A percentile compares a stretch with the other conserved stretches of the same genome.
Conservation (phyloP, 2,329 filamentous ascomycete species). For the Fusarium luffae region DNA sequence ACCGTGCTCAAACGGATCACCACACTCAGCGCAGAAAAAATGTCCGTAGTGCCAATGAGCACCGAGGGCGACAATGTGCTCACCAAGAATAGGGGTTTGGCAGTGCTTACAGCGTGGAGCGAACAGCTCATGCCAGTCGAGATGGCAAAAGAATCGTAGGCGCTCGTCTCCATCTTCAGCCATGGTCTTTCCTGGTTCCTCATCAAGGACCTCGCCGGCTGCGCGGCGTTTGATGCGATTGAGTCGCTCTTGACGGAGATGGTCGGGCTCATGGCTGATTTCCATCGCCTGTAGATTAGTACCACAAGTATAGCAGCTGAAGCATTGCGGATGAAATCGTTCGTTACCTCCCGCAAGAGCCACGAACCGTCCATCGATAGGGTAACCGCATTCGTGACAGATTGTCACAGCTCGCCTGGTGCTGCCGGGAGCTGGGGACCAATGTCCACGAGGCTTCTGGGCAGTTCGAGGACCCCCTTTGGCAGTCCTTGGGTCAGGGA, state of each 20-base stretch:
- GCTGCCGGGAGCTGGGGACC: conserved; percentile 65
- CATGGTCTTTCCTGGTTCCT: conserved; percentile 71
- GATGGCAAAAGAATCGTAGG: conserved; percentile 91
- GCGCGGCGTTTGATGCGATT: conserved; percentile 75
- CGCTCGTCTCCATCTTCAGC: conserved; percentile 78
- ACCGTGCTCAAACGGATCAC: conserved; percentile 85
- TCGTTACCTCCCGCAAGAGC: conserved; percentile 77
- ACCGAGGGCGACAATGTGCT: conserved; percentile 92
- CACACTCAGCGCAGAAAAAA: conserved; percentile 99
- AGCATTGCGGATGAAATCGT: conserved; percentile 94
- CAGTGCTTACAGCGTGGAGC: conserved; percentile 95
- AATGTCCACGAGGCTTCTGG: conserved; percentile 63
- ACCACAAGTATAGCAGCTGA: conserved; percentile 87
- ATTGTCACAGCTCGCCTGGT: conserved; percentile 70
- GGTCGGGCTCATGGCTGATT: conserved; percentile 91
- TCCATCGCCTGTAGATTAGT: conserved; percentile 93
- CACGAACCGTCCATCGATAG: conserved; percentile 91
- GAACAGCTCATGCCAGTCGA: conserved; percentile 98
- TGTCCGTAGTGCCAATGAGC: conserved; percentile 97
- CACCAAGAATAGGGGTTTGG: conserved; percentile 94
- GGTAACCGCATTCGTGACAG: conserved; percentile 84
- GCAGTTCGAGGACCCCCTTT: conserved; percentile 50
- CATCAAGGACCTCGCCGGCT: conserved; percentile 67
- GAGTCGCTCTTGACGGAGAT: conserved; percentile 75
- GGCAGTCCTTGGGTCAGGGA: conserved; percentile 59